Base-by-base conservation (phyloP, 352 stramenopile species). In the Plasmopara viticola region DNA sequence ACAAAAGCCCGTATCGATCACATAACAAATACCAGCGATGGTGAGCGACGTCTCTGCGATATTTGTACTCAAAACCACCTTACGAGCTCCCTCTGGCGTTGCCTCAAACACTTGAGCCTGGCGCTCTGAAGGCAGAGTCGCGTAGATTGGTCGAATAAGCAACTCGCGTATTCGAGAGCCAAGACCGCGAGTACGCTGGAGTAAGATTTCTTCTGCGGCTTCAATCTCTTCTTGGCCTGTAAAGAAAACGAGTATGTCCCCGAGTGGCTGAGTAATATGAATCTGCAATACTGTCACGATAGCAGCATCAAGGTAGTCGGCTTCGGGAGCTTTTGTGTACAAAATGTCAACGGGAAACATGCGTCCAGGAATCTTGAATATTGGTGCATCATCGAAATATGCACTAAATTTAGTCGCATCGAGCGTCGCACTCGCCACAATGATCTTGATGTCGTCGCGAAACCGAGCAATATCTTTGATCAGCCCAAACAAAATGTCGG, bases 171-270 rank as follows among this genome's bases (percentile, higher is more conserved):
- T 99, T 39, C 95, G 85, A 39, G 87, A 97, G 0, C 97, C 97
- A 31, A 99, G 79, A n/a, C 80, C 86, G 0, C 84, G 67, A 13
- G 92, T 98, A 28, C 96, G 83, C 53, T 97, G 78, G 5, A 93
- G 72, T 14, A 99, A 66, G 40, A 97, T 97, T 67, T 99, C 96
- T 61, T 95, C 86, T 0, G 95, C 95, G 5, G 92, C 89, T 71
- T 99, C 97, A 62, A 99, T 99, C 76, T 99, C 97, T 64, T 99
- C 95, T 73, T 99, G 97, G 13, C 97, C 97, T 5, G 97, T 99
- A 8, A 99, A 79, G 64, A 99, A 99, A 7, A 99, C 90, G 18
- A 99, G 79, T 52, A 99, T 98, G 68, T 99, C 97, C 25, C 97
- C 97, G 6, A 87, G 56, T 9, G 95, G 95, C 67, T 99, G 95